Conservation (phyloP, 306 rosid species). For the Begonia loranthoides region DNA sequence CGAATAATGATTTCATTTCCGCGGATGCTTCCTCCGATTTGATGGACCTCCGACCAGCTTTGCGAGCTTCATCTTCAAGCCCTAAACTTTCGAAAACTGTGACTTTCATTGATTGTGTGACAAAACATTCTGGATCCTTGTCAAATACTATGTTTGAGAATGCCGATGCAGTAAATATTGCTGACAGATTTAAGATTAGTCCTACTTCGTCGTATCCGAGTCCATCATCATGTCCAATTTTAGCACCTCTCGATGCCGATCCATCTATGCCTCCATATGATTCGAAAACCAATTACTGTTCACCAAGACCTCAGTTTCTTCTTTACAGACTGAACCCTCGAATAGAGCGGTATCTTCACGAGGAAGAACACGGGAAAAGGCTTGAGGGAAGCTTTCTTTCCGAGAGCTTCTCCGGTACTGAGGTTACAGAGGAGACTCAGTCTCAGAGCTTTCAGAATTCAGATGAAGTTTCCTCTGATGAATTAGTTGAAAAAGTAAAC, state of each 20-base stretch:
- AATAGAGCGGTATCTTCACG: slow-evolving; percentile 21
- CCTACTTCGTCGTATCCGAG: slow-evolving; percentile 29
- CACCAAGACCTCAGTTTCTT: slow-evolving; percentile 84
- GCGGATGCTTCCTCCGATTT: not conserved
- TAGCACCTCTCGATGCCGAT: slow-evolving; percentile 50
- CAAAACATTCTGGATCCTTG: slow-evolving; percentile 2
- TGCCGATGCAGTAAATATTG: slow-evolving; percentile 49
- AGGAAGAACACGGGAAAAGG: slow-evolving; percentile 17
- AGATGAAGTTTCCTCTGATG: slow-evolving; percentile 44
- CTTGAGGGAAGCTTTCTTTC: slow-evolving; percentile 37
- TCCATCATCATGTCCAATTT: slow-evolving; percentile 3
- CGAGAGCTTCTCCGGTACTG: slow-evolving; percentile 44
- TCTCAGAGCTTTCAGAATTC: slow-evolving; percentile 34
- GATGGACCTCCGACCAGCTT: too few species aligned
- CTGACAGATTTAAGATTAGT: slow-evolving; percentile 58
- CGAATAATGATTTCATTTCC: not conserved
- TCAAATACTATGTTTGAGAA: slow-evolving; percentile 18
- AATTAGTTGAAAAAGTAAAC: slow-evolving; percentile 11
- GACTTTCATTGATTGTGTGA: slow-evolving; percentile 6
- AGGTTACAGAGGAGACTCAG: slow-evolving; percentile 35
- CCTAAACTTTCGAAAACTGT: slow-evolving; percentile 16
- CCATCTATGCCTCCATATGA: slow-evolving; percentile 56
- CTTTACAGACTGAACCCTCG: slow-evolving; percentile 58
- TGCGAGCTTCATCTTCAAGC: slow-evolving; percentile 2
- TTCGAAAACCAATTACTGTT: slow-evolving; percentile 68